A percentile compares a stretch with the other conserved stretches of the same genome.
These are phyloP conservation scores for Trichomonascaceae sp. DNA, from an alignment of 1,139 yeast genomes.

Conservation along the genomic window DNA sequence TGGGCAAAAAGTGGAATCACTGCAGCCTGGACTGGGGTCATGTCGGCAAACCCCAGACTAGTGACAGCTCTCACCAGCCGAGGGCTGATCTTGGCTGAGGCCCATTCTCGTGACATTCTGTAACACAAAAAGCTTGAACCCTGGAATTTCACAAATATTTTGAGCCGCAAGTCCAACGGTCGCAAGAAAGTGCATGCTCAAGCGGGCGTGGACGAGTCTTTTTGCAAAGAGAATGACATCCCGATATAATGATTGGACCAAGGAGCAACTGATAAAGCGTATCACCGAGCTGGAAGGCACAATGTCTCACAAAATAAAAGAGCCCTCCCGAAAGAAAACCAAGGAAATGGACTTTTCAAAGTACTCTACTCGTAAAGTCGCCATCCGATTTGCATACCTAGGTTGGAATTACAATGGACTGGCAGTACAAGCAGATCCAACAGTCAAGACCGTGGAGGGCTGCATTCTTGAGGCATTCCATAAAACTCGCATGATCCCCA, in stretches of 20 bases:
- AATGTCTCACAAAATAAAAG: no score
- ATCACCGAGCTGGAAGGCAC: constrained; percentile 36
- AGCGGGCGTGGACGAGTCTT: no score
- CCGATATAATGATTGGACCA: constrained; percentile 38
- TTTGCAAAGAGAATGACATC: no score
- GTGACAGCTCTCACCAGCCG: constrained; percentile 41
- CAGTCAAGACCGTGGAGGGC: constrained; percentile 75
- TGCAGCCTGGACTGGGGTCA: constrained; percentile 98
- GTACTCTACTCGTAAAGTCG: constrained; percentile 57
- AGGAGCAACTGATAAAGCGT: constrained; percentile 37
- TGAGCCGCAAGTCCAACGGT: no score
- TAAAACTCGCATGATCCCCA: constrained; percentile 52
- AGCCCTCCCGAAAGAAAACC: constrained; percentile 12
- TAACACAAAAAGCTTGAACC: no score
- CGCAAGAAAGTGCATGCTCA: no score
- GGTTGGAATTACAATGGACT: constrained; percentile 82
- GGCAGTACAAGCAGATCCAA: constrained; percentile 41
- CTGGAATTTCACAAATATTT: no score
- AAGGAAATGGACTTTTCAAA: constrained; percentile 58
- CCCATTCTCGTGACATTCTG: constrained; percentile 4
- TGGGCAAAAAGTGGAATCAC: constrained; percentile 76
- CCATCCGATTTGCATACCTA: constrained; percentile 64
- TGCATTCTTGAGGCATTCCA: constrained; percentile 57
- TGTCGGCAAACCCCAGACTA: constrained; percentile 59
- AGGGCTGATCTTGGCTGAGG: background rate